These are phyloP conservation scores for Phytophthora rubi DNA, from an alignment of 352 stramenopile genomes.

Conservation along the genomic window DNA sequence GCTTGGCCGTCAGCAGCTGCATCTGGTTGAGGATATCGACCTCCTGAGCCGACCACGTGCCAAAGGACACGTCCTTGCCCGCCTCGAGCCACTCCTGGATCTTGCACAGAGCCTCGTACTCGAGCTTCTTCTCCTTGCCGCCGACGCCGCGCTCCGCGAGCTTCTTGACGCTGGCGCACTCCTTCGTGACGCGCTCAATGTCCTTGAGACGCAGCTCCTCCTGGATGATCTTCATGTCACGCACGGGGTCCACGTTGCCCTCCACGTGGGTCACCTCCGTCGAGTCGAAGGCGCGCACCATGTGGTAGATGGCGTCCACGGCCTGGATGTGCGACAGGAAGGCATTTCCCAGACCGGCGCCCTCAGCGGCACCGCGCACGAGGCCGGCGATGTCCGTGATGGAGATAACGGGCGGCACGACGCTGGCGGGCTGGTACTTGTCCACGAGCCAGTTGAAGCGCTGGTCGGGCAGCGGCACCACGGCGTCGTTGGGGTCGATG, in stretches of 20 bases:
- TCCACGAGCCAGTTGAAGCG: constrained; percentile 99
- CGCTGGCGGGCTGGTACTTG: constrained; percentile 94
- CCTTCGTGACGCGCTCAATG: constrained; percentile 89
- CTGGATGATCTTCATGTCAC: constrained; percentile 99
- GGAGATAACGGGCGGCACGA: constrained; percentile 97
- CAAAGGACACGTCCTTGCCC: constrained; percentile 92
- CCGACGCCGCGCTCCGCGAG: constrained; percentile 89
- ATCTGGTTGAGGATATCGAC: constrained; percentile 93
- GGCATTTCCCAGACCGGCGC: constrained; percentile 98
- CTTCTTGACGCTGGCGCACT: constrained; percentile 81
- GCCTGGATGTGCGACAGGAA: constrained; percentile 99
- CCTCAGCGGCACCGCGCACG: constrained; percentile 97
- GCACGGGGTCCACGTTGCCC: constrained; percentile 98
- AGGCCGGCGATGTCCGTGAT: constrained; percentile 99
- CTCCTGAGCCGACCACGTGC: constrained; percentile 87
- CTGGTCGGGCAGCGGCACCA: constrained; percentile 97
- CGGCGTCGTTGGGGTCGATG: constrained; percentile 99
- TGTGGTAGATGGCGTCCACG: constrained; percentile 98
- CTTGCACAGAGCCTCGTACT: constrained; percentile 89
- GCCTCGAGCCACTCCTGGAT: constrained; percentile 84
- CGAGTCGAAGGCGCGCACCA: constrained; percentile 98
- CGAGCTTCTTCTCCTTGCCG: constrained; percentile 96
- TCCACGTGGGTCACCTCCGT: constrained; percentile 99
- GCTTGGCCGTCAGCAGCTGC: constrained; percentile 94
- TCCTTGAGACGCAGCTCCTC: constrained; percentile 98